Percentiles rank a stretch among this genome's conserved stretches.
These are phyloP conservation scores for Endotrypanum monterogeii DNA, from an alignment of 208 protist species.

Conservation along the genomic window DNA sequence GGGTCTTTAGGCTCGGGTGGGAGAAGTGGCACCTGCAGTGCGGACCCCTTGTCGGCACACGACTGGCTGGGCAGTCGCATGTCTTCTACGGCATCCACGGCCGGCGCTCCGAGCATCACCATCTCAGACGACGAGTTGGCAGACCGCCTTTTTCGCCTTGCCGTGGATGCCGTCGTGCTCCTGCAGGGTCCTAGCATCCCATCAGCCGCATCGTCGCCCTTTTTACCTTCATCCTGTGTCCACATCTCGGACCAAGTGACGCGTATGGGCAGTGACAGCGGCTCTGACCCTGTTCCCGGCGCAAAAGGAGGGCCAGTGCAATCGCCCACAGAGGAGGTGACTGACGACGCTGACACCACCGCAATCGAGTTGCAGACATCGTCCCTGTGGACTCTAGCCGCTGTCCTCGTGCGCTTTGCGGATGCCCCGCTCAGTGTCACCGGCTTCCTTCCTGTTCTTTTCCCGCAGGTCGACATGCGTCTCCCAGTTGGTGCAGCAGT, in stretches of 20 bases:
- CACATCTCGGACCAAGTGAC: neutral
- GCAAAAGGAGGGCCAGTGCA: neutral
- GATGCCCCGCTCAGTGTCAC: conserved; percentile 55
- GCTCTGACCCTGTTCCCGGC: neutral
- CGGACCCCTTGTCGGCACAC: conserved; percentile 14
- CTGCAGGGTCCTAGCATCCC: conserved; percentile 10
- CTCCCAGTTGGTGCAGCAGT: conserved; percentile 15
- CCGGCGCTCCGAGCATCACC: conserved; percentile 5
- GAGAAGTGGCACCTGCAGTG: conserved; percentile 25
- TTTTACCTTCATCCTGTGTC: too few relatives aligned
- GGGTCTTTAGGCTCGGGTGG: neutral
- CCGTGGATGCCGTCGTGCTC: conserved; percentile 38
- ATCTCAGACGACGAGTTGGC: conserved; percentile 41
- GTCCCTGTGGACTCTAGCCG: conserved; percentile 45
- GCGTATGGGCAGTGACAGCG: neutral
- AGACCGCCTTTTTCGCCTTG: conserved; percentile 43
- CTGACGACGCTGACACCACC: neutral
- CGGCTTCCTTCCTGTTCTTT: conserved; percentile 61
- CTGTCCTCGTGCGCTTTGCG: conserved; percentile 61
- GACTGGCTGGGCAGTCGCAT: conserved; percentile 52
- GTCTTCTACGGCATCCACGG: conserved; percentile 17
- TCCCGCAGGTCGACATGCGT: conserved; percentile 67
- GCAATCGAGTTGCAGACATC: conserved; percentile 40
- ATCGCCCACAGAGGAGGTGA: neutral
- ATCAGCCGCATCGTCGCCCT: too few relatives aligned